These are phyloP conservation scores for Heterobasidion parviporum DNA, from an alignment of 1,284 basidiomycete genomes.

Conservation along the genomic window DNA sequence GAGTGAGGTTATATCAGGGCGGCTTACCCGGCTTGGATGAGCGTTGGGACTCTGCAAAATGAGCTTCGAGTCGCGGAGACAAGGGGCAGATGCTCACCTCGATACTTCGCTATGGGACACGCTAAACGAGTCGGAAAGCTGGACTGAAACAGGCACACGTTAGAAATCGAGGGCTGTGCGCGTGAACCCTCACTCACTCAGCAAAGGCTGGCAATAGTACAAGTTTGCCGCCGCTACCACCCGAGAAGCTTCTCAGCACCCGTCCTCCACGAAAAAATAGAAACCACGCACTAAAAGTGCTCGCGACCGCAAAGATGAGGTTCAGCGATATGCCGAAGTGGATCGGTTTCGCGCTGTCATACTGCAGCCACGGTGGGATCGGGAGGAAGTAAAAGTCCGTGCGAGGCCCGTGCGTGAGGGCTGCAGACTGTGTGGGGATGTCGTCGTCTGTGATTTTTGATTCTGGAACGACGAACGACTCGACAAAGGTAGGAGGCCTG, in stretches of 20 bases:
- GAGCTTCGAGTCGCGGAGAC: not conserved
- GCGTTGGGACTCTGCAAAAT: constrained; percentile 31
- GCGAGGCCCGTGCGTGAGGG: no score
- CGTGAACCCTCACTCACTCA: constrained; percentile 34
- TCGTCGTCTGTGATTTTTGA: no score
- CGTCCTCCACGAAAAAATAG: constrained; percentile 11
- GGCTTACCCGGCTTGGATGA: constrained; percentile 33
- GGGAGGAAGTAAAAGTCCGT: constrained; percentile 57
- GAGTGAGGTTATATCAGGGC: not conserved
- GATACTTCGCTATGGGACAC: constrained; percentile 54
- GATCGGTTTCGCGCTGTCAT: constrained; percentile 49
- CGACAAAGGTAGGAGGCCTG: no score
- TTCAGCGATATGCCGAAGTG: constrained; percentile 58
- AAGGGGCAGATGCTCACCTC: constrained; percentile 23
- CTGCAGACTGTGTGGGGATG: no score
- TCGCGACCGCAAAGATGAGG: constrained; percentile 56
- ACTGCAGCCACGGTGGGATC: constrained; percentile 53
- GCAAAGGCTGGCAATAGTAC: constrained; percentile 67
- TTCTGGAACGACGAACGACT: no score
- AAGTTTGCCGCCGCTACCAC: constrained; percentile 48
- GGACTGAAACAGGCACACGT: constrained; percentile 27
- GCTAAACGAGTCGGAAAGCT: constrained; percentile 44
- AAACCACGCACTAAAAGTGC: constrained; percentile 38
- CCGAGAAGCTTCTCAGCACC: not conserved
- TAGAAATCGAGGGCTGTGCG: not conserved